Percentiles rank a stretch among this genome's conserved stretches.
phyloP scores from a whole-genome alignment of 2,329 filamentous ascomycete species.

The Pseudogymnoascus sp. region DNA sequence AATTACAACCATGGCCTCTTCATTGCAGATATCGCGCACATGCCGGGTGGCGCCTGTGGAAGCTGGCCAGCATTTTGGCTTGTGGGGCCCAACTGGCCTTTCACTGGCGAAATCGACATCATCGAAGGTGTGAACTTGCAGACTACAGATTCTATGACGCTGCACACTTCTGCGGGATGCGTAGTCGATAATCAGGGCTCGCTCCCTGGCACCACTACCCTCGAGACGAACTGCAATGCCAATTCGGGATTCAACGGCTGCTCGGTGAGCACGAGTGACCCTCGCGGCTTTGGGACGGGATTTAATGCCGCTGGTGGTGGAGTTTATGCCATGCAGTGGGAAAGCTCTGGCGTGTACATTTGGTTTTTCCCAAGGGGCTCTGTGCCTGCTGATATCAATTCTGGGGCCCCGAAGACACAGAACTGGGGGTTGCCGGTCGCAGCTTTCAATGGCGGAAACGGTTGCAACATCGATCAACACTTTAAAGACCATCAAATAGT shows the following conservation, averaged over 20 bases:
- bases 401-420: conserved; percentile 49
- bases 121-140: conserved; percentile 61
- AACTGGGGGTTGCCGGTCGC: conserved; percentile 64
- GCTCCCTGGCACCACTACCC: conserved; percentile 34
- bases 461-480: conserved; percentile 57
- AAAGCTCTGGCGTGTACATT: conserved; percentile 56
- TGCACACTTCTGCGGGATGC: conserved; percentile 49
- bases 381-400: conserved; percentile 58
- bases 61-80: conserved; percentile 64
- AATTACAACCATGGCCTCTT: conserved; percentile 60
- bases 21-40: conserved; percentile 64
- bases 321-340: conserved; percentile 67
- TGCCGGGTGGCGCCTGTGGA: conserved; percentile 64
- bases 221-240: conserved; percentile 37
- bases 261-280: conserved; percentile 31
- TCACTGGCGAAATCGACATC: conserved; percentile 59
- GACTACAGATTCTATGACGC: conserved; percentile 52
- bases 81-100: conserved; percentile 52
- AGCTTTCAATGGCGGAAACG: conserved; percentile 52
- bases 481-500: conserved; percentile 66
- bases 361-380: conserved; percentile 66
- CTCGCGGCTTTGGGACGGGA: conserved; percentile 49
- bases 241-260: conserved; percentile 37
- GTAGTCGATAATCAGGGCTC: conserved; percentile 33
- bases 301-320: conserved; percentile 64